phyloP scores from a whole-genome alignment of 495 filamentous ascomycete genomes.

The Trichoderma gamsii region DNA sequence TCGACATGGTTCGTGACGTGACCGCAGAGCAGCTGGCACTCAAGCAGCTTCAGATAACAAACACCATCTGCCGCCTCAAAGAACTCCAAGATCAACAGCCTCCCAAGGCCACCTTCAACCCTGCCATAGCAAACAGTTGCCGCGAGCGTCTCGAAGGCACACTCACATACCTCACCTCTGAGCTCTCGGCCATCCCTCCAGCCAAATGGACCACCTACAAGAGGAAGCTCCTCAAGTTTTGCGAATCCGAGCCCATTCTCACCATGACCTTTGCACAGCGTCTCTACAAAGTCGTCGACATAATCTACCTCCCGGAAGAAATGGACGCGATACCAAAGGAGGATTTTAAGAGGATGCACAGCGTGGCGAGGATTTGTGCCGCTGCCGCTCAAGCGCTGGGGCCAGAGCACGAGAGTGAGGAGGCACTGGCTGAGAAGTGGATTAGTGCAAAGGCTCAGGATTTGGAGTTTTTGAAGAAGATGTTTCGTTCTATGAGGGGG shows the following conservation, averaged over 20 bases:
- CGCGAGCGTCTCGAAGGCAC: neutral
- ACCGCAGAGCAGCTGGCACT: neutral
- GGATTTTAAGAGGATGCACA: neutral
- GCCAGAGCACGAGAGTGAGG: neutral
- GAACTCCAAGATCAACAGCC: slow-evolving; percentile 4
- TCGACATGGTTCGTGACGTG: neutral
- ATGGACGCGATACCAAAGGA: neutral
- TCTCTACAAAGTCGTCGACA: neutral
- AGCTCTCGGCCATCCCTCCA: neutral
- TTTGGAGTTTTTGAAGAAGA: neutral
- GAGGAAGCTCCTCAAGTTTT: slow-evolving; percentile 1
- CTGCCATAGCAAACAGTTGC: neutral
- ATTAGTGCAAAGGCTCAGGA: neutral
- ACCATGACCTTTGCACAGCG: neutral
- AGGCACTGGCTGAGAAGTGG: slow-evolving; percentile 4
- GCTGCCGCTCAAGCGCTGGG: neutral
- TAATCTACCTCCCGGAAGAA: slow-evolving; percentile 5
- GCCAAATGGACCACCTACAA: neutral
- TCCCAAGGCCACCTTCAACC: neutral
- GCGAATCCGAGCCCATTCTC: neutral
- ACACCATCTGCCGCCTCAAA: neutral
- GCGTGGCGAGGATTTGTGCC: slow-evolving; percentile 3
- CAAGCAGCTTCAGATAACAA: neutral
- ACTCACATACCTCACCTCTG: neutral
- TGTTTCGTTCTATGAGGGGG: neutral